Percentiles rank a stretch among this genome's conserved stretches.
These are phyloP conservation scores for Oldenlandia corymbosa DNA, from an alignment of 257 asterid species.

Conservation along the genomic window DNA sequence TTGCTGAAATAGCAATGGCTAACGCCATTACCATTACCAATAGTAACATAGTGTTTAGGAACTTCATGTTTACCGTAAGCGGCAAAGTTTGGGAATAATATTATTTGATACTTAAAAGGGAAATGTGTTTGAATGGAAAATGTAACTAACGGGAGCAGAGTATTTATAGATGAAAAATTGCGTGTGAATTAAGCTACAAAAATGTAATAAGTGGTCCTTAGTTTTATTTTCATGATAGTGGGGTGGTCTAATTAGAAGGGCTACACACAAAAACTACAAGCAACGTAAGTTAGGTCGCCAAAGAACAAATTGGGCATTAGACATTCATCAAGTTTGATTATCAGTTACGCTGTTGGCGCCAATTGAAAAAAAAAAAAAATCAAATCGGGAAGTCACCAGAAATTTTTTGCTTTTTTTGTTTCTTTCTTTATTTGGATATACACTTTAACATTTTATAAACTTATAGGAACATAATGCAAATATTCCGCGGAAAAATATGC, in stretches of 20 bases:
- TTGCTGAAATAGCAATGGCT: neutral
- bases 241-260: conserved; percentile 25
- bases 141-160: neutral
- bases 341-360: too few relatives aligned
- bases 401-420: too few relatives aligned
- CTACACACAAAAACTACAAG: neutral
- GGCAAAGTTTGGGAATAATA: too few relatives aligned
- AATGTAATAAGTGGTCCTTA: too few relatives aligned
- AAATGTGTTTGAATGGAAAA: conserved; percentile 5
- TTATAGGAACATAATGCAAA: too few relatives aligned
- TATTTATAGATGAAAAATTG: conserved; percentile 17
- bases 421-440: too few relatives aligned
- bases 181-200: neutral
- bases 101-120: neutral
- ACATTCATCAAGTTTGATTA: too few relatives aligned
- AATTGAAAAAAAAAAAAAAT: too few relatives aligned
- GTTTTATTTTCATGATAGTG: conserved; percentile 10
- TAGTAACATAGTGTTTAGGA: conserved; percentile 24
- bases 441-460: too few relatives aligned
- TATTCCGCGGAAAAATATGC: too few relatives aligned
- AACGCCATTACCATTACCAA: conserved; percentile 23
- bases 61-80: conserved; percentile 27
- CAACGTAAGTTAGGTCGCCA: conserved; percentile 21
- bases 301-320: neutral
- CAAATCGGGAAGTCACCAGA: too few relatives aligned